Evolutionary conservation across 768 basidiomycete species (phyloP).

Genomic region (Sutorius australiensis): DNA sequence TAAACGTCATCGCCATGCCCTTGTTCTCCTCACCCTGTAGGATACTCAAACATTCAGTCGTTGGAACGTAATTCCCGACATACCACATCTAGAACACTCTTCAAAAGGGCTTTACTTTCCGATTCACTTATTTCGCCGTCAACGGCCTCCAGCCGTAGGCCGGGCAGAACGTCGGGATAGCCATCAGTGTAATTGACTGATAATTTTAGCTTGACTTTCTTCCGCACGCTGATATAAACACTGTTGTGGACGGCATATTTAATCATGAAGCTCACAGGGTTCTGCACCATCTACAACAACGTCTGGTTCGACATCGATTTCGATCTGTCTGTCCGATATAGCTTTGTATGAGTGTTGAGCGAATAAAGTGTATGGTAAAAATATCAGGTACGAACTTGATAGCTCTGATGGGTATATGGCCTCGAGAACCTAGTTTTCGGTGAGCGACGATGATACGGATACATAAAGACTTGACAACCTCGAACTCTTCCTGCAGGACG

Average conservation of each 20-base stretch:
- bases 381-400: constrained; percentile 64
- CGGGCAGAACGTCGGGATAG: constrained; percentile 84
- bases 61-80: constrained; percentile 21
- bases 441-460: constrained; percentile 7
- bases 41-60: neutral
- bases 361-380: constrained; percentile 28
- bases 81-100: constrained; percentile 55
- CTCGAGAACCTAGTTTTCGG: constrained; percentile 69
- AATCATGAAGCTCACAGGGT: constrained; percentile 39
- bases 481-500: constrained; percentile 81
- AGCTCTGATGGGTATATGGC: constrained; percentile 95
- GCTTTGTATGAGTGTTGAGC: constrained; percentile 64
- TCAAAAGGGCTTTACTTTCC: constrained; percentile 53
- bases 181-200: constrained; percentile 71
- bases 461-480: constrained; percentile 48
- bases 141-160: constrained; percentile 58
- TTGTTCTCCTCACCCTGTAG: constrained; percentile 76
- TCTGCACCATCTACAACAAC: constrained; percentile 60
- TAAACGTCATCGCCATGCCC: constrained; percentile 98
- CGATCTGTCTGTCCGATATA: constrained; percentile 75
- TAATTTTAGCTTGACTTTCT: constrained; percentile 71
- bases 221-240: constrained; percentile 11
- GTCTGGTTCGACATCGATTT: constrained; percentile 88
- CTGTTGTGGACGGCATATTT: constrained; percentile 1
- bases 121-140: constrained; percentile 63